Evolutionary conservation across 1,139 yeast species (phyloP).

Genomic region (Petasospora fabianii): DNA sequence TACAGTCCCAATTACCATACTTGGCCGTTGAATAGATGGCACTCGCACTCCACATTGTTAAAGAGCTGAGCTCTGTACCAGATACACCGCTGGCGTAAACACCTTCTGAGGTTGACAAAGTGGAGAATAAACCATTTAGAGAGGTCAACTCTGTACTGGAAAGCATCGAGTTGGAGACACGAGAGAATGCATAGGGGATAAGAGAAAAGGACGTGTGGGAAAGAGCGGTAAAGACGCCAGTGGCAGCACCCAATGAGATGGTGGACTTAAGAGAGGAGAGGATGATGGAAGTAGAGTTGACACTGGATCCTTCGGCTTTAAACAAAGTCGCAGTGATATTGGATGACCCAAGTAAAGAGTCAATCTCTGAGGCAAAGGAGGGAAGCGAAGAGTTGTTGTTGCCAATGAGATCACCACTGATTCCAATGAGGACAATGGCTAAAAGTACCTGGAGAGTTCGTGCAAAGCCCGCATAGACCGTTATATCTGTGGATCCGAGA

Average conservation of each 20-base stretch:
- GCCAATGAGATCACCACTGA: conserved; percentile 6
- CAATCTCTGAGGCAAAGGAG: not conserved
- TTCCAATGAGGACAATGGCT: conserved; percentile 3
- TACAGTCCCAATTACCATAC: conserved; percentile 13
- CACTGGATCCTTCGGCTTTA: conserved; percentile 1
- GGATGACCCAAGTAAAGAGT: not conserved
- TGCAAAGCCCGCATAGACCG: conserved; percentile 7
- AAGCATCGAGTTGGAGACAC: conserved; percentile 6
- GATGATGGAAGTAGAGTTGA: not conserved
- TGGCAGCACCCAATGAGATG: not conserved
- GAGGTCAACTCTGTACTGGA: conserved; percentile 3
- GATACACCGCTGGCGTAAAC: conserved; percentile 3
- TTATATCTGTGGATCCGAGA: conserved; percentile 5
- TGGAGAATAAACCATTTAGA: conserved; percentile 4
- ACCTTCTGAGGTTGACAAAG: conserved; percentile 4
- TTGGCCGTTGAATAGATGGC: conserved; percentile 12
- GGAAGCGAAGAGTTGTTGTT: conserved; percentile 3
- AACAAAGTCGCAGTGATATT: not conserved
- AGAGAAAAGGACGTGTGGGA: conserved; percentile 6
- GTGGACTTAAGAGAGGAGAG: conserved; percentile 4
- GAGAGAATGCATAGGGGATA: conserved; percentile 8
- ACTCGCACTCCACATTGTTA: conserved; percentile 10
- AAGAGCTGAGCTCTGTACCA: conserved; percentile 4
- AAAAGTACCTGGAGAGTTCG: conserved; percentile 8
- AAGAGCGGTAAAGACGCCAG: conserved; percentile 5